Conservation (phyloP, 768 basidiomycete genomes). For the Suillus decipiens region DNA sequence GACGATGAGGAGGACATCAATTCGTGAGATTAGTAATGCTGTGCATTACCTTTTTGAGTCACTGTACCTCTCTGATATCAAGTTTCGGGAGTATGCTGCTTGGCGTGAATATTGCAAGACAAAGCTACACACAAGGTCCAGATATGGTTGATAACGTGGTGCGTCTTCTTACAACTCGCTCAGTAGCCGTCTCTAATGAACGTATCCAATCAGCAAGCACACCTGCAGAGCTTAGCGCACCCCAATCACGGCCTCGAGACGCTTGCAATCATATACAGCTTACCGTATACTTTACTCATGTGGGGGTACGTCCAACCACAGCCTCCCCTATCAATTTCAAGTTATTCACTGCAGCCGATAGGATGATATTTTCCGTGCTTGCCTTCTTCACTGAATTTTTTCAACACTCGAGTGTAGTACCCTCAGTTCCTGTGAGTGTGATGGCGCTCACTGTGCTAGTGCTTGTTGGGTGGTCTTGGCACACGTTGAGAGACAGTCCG, state of each 20-base stretch:
- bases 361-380: slow-evolving; percentile 10
- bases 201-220: background rate
- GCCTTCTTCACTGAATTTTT: slow-evolving; percentile 9
- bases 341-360: background rate
- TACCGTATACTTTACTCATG: slow-evolving; percentile 52
- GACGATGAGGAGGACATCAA: too few species aligned
- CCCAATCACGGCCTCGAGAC: slow-evolving; percentile 39
- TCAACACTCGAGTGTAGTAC: too few species aligned
- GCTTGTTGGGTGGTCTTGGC: too few species aligned
- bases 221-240: slow-evolving; percentile 18
- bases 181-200: background rate
- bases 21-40: too few species aligned
- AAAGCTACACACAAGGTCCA: slow-evolving; percentile 40
- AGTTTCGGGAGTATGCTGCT: slow-evolving; percentile 52
- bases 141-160: slow-evolving; percentile 42
- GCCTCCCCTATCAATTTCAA: background rate
- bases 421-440: too few species aligned
- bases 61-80: slow-evolving; percentile 39
- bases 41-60: too few species aligned
- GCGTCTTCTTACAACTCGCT: slow-evolving; percentile 15
- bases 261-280: slow-evolving; percentile 46
- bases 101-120: slow-evolving; percentile 47
- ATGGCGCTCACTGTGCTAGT: too few species aligned
- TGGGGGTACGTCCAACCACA: slow-evolving; percentile 44
- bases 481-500: too few species aligned